Evolutionary conservation across 2,329 filamentous ascomycete species (phyloP).

Genomic region (Xylariaceae sp.): DNA sequence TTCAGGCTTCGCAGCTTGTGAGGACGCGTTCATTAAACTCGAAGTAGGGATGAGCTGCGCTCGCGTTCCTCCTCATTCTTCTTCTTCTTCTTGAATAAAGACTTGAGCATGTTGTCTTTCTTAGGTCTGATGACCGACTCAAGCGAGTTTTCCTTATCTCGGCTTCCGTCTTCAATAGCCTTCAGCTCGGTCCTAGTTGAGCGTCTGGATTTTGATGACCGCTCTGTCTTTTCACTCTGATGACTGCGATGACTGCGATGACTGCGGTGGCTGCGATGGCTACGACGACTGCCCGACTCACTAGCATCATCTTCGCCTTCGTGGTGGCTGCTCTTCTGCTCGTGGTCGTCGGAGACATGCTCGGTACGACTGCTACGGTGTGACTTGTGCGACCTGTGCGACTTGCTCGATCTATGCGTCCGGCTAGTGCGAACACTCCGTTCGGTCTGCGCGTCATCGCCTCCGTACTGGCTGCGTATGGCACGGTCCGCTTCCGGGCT

Average conservation of each 20-base stretch:
- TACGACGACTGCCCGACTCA: slow-evolving; percentile 44
- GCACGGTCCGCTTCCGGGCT: slow-evolving; percentile 61
- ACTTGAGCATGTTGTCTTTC: slow-evolving; percentile 64
- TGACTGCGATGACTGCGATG: slow-evolving; percentile 43
- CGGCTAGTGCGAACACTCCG: slow-evolving; percentile 40
- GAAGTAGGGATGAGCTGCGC: no score
- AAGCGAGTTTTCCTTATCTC: slow-evolving; percentile 45
- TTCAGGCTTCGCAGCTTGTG: no score
- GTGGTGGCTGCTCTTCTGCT: slow-evolving; percentile 40
- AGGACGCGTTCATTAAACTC: no score
- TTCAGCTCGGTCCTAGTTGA: slow-evolving; percentile 37
- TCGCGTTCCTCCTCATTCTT: slow-evolving; percentile 40
- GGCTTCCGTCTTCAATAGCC: slow-evolving; percentile 46
- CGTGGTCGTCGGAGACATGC: slow-evolving; percentile 21
- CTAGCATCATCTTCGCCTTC: slow-evolving; percentile 43
- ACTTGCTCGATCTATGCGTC: slow-evolving; percentile 38
- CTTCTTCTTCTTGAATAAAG: slow-evolving; percentile 64
- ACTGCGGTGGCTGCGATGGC: slow-evolving; percentile 44
- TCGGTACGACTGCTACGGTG: slow-evolving; percentile 34
- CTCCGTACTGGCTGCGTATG: slow-evolving; percentile 49
- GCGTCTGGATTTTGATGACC: slow-evolving; percentile 42
- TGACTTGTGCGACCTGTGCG: slow-evolving; percentile 42
- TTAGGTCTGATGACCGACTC: slow-evolving; percentile 53
- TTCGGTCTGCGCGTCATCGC: slow-evolving; percentile 46
- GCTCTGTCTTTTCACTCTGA: slow-evolving; percentile 45